These are phyloP conservation scores for Inonotus hispidus DNA, from an alignment of 1,284 basidiomycete genomes.

Conservation along the genomic window DNA sequence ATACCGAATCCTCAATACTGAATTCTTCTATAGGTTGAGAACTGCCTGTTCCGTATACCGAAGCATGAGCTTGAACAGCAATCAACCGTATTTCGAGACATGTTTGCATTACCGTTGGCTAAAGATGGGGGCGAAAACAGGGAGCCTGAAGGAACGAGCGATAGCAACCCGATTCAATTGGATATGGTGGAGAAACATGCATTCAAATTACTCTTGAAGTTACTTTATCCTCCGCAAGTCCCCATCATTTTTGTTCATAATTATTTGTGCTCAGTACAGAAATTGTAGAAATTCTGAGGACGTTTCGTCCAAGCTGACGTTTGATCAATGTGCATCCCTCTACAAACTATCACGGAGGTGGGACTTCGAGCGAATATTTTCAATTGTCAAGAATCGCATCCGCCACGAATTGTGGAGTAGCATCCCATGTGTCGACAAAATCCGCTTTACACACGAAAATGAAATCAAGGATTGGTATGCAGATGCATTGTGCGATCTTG, in stretches of 20 bases:
- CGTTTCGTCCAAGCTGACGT: neutral
- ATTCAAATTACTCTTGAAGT: conserved; percentile 2
- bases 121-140: neutral
- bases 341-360: conserved; percentile 7
- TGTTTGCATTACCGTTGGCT: conserved; percentile 1
- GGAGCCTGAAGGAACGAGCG: conserved; percentile 6
- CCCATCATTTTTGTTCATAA: neutral
- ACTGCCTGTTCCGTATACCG: neutral
- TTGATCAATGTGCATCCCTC: conserved; percentile 2
- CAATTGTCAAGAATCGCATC: neutral
- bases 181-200: neutral
- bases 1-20: neutral
- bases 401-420: neutral
- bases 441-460: conserved; percentile 1
- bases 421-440: neutral
- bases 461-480: conserved; percentile 3
- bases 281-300: neutral
- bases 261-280: neutral
- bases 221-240: conserved; percentile 5
- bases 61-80: neutral
- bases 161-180: conserved; percentile 6
- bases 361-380: conserved; percentile 3
- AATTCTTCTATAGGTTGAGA: neutral
- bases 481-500: neutral
- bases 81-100: conserved; percentile 7